A percentile compares a stretch with the other conserved stretches of the same genome.
These are phyloP conservation scores for Huntiella savannae DNA, from an alignment of 2,329 filamentous ascomycete genomes.

Conservation along the genomic window DNA sequence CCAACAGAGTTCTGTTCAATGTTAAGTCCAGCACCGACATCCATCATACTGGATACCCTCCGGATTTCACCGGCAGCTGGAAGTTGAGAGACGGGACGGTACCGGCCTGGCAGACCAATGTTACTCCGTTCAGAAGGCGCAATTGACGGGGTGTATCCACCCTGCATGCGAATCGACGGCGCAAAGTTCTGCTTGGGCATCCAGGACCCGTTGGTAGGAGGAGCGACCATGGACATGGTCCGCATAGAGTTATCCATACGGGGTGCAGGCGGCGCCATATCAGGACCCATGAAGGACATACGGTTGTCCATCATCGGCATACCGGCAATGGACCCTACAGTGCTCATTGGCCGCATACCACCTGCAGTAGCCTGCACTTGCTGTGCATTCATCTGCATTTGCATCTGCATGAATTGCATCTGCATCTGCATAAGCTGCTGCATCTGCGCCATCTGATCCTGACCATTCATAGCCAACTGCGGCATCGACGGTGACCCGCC, in stretches of 20 bases:
- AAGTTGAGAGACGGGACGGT: conserved; percentile 66
- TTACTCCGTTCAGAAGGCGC: conserved; percentile 93
- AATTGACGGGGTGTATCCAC: conserved; percentile 70
- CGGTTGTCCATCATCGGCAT: conserved; percentile 41
- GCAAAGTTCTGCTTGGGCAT: conserved; percentile 30
- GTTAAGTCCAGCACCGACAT: background rate
- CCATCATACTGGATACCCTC: conserved; percentile 5
- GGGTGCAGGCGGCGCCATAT: conserved; percentile 26
- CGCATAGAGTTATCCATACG: conserved; percentile 31
- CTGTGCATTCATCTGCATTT: conserved; percentile 56
- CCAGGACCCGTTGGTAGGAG: conserved; percentile 34
- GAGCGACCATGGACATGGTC: conserved; percentile 72
- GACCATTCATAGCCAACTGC: conserved; percentile 14
- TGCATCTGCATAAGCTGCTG: conserved; percentile 41
- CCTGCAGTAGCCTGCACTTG: background rate
- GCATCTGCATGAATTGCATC: conserved; percentile 82
- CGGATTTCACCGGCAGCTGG: conserved; percentile 15
- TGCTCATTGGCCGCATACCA: conserved; percentile 8
- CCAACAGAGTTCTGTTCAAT: conserved; percentile 13
- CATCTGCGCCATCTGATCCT: conserved; percentile 21
- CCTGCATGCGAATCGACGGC: conserved; percentile 30
- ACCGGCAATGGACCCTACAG: conserved; percentile 8
- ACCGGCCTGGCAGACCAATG: conserved; percentile 71
- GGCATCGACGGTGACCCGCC: conserved; percentile 14
- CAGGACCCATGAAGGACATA: conserved; percentile 29